phyloP scores from a whole-genome alignment of 2,329 filamentous ascomycete genomes.

The Colletotrichum sp. region DNA sequence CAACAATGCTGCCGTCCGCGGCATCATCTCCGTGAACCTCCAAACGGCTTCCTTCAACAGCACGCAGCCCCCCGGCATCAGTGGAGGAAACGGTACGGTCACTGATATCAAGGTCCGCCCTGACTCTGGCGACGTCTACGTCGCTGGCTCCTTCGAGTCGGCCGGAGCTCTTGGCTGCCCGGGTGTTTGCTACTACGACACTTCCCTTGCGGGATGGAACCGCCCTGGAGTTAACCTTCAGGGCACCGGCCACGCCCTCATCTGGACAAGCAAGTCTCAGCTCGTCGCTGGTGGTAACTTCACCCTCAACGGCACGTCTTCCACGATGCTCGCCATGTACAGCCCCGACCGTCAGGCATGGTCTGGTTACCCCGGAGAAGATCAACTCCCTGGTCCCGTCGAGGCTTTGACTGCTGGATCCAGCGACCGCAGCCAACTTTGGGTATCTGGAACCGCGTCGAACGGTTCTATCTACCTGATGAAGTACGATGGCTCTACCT shows the following conservation, averaged over 20 bases:
- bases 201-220: slow-evolving; percentile 76
- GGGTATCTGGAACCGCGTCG: slow-evolving; percentile 75
- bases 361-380: slow-evolving; percentile 65
- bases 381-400: slow-evolving; percentile 79
- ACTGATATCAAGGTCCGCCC: slow-evolving; percentile 78
- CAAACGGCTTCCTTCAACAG: slow-evolving; percentile 61
- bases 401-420: slow-evolving; percentile 78
- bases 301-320: slow-evolving; percentile 65
- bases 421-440: slow-evolving; percentile 74
- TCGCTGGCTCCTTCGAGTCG: slow-evolving; percentile 83
- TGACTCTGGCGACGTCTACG: slow-evolving; percentile 75
- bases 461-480: slow-evolving; percentile 76
- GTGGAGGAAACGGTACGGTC: slow-evolving; percentile 73
- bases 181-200: slow-evolving; percentile 81
- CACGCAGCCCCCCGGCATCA: slow-evolving; percentile 77
- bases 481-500: slow-evolving; percentile 78
- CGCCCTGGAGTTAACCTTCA: slow-evolving; percentile 74
- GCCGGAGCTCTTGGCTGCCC: slow-evolving; percentile 85
- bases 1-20: slow-evolving; percentile 66
- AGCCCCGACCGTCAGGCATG: slow-evolving; percentile 72
- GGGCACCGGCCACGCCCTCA: slow-evolving; percentile 73
- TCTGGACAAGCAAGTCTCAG: slow-evolving; percentile 76
- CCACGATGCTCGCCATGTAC: slow-evolving; percentile 74
- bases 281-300: slow-evolving; percentile 83
- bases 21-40: slow-evolving; percentile 83